Conservation (phyloP, 2,329 filamentous ascomycete genomes). For the Xylaria multiplex region DNA sequence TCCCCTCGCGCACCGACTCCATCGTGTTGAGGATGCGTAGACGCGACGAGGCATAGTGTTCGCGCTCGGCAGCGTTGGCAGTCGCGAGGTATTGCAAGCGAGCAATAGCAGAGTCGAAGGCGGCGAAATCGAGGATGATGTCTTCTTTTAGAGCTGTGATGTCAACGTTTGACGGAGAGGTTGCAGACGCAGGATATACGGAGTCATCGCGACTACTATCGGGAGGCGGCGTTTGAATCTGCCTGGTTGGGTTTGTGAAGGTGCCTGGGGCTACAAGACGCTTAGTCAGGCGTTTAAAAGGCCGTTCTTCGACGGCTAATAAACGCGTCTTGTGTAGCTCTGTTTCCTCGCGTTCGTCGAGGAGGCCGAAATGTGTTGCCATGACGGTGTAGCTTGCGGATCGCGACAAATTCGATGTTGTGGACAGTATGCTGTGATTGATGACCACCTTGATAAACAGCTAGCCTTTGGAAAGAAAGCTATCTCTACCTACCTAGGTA, state of each 20-base stretch:
- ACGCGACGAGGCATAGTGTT: constrained; percentile 84
- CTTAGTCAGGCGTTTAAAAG: constrained; percentile 88
- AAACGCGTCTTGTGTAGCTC: constrained; percentile 88
- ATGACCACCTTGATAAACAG: neutral
- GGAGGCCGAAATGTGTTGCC: constrained; percentile 56
- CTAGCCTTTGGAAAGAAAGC: neutral
- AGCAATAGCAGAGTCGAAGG: constrained; percentile 85
- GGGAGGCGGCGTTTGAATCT: constrained; percentile 73
- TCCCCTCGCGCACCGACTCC: constrained; percentile 79
- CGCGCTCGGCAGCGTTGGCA: constrained; percentile 84
- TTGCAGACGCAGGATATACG: constrained; percentile 42
- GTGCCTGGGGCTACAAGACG: constrained; percentile 76
- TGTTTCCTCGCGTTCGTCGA: constrained; percentile 81
- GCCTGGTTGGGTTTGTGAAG: constrained; percentile 64
- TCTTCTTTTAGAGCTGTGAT: constrained; percentile 77
- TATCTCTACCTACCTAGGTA: neutral
- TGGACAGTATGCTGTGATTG: neutral
- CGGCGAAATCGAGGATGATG: constrained; percentile 85
- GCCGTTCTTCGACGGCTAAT: constrained; percentile 89
- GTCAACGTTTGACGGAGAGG: constrained; percentile 60
- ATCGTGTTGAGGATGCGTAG: constrained; percentile 81
- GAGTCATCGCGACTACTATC: constrained; percentile 57
- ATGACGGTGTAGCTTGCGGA: constrained; percentile 32
- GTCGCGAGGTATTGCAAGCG: constrained; percentile 88
- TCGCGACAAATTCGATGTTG: neutral